Conservation (phyloP, 23 red algal genomes). For the Gracilariopsis chorda region DNA sequence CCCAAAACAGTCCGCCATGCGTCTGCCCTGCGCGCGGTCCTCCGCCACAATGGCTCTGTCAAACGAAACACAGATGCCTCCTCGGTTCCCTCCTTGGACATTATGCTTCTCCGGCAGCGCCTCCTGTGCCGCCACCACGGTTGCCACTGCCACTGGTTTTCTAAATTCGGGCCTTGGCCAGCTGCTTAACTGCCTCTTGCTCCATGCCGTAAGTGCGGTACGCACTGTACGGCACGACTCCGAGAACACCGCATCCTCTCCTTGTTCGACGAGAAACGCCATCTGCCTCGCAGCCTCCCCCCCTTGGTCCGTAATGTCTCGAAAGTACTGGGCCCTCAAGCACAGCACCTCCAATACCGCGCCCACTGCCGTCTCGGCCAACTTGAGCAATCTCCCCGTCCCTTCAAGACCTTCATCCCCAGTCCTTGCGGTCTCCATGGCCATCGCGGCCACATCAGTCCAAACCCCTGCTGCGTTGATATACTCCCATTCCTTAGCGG, state of each 20-base stretch:
- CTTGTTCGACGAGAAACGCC: not conserved
- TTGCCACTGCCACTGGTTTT: not conserved
- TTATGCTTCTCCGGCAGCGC: not conserved
- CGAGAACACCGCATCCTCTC: not conserved
- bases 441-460: not conserved
- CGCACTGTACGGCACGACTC: not conserved
- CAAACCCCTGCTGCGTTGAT: slow-evolving; percentile 35
- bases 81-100: not conserved
- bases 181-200: not conserved
- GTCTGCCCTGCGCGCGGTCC: not conserved
- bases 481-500: slow-evolving; percentile 28
- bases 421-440: not conserved
- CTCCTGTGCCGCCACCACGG: not conserved
- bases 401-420: not conserved
- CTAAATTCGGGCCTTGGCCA: not conserved
- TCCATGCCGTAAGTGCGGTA: not conserved
- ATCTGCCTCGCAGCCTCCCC: not conserved
- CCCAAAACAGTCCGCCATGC: not conserved
- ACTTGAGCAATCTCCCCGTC: not conserved
- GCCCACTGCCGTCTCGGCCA: not conserved
- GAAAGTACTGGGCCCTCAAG: slow-evolving; percentile 8
- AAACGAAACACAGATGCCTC: not conserved
- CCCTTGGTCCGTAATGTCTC: not conserved
- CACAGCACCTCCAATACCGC: not conserved
- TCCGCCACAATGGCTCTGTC: not conserved